Evolutionary conservation across 1,284 basidiomycete species (phyloP).

Genomic region (Laetiporus sulphureus): DNA sequence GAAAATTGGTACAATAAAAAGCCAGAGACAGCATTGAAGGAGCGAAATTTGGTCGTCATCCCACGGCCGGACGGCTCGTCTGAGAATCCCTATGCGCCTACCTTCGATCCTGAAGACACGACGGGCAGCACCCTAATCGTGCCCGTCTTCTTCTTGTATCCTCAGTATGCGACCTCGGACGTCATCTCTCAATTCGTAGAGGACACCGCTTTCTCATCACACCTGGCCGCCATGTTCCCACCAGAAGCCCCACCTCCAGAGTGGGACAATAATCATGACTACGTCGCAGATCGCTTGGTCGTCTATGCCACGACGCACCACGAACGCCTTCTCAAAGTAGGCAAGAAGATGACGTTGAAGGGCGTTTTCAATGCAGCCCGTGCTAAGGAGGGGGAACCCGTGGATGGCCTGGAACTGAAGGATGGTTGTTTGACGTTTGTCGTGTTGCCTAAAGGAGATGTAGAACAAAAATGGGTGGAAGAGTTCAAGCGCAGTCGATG

Average conservation of each 20-base stretch:
- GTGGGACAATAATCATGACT: constrained; percentile 80
- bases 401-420: constrained; percentile 80
- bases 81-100: constrained; percentile 48
- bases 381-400: constrained; percentile 49
- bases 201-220: constrained; percentile 74
- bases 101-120: constrained; percentile 58
- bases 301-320: constrained; percentile 81
- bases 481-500: constrained; percentile 68
- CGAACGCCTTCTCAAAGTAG: constrained; percentile 81
- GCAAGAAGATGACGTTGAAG: constrained; percentile 79
- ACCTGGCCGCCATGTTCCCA: constrained; percentile 82
- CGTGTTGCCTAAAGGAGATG: constrained; percentile 78
- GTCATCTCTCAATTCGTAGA: constrained; percentile 85
- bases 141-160: constrained; percentile 91
- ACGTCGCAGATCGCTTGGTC: constrained; percentile 58
- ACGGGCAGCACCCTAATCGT: constrained; percentile 60
- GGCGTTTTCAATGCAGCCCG: constrained; percentile 68
- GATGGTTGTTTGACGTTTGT: constrained; percentile 86
- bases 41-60: constrained; percentile 54
- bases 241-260: constrained; percentile 51
- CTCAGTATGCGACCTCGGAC: constrained; percentile 84
- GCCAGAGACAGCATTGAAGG: no score
- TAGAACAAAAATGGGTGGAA: constrained; percentile 85
- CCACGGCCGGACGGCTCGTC: constrained; percentile 53
- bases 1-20: no score